Evolutionary conservation across 305 asterid species (phyloP).

Genomic region (Solanum hybrid): DNA sequence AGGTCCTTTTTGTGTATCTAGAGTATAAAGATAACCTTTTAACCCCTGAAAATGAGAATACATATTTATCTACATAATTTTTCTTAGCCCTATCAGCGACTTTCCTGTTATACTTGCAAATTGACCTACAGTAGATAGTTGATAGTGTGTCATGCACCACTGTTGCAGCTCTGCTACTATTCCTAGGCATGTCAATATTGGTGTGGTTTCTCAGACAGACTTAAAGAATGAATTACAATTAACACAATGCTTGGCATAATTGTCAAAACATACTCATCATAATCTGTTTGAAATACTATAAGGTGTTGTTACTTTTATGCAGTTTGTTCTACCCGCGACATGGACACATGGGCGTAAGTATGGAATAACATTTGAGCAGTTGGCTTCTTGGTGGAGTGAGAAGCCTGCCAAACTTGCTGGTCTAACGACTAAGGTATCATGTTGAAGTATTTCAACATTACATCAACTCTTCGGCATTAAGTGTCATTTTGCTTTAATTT

Average conservation of each 20-base stretch:
- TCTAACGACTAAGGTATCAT: slow-evolving; percentile 48
- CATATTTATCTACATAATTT: not conserved
- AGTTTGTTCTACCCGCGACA: slow-evolving; percentile 91
- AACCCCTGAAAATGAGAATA: not conserved
- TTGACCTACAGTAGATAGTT: not conserved
- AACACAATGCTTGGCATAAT: not conserved
- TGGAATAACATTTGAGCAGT: slow-evolving; percentile 49
- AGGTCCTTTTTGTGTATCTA: not conserved
- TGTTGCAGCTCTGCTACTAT: not conserved
- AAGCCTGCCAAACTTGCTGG: slow-evolving; percentile 93
- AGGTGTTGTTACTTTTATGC: slow-evolving; percentile 13
- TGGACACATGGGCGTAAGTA: slow-evolving; percentile 79
- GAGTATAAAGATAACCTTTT: not conserved
- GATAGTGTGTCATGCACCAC: not conserved
- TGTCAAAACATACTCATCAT: not conserved
- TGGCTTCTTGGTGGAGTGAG: slow-evolving; percentile 96
- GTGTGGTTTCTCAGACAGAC: not conserved
- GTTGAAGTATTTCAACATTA: not conserved
- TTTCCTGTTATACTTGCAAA: not conserved
- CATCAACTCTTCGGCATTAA: not conserved
- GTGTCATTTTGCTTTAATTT: not conserved
- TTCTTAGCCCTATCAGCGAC: not conserved
- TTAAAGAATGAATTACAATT: not conserved
- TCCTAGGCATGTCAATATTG: not conserved
- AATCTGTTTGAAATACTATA: not conserved